Percentiles rank a stretch among this genome's conserved stretches.
phyloP scores from a whole-genome alignment of 116 monocot species.

The Trichopus zeylanicus region DNA sequence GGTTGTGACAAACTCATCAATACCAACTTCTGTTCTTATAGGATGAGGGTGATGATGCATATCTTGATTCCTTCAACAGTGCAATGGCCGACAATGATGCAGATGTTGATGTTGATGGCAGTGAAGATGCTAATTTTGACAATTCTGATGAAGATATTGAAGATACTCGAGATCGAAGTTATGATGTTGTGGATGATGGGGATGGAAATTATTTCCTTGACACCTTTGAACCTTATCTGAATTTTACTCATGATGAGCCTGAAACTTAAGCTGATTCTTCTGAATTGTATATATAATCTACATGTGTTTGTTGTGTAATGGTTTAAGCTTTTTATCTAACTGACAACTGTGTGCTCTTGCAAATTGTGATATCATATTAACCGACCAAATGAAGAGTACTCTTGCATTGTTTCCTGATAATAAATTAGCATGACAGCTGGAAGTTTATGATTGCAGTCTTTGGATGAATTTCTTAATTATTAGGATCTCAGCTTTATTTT shows the following conservation, averaged over 20 bases:
- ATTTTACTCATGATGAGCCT: background rate
- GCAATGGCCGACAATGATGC: background rate
- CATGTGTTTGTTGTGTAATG: no score
- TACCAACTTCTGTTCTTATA: constrained; percentile 7
- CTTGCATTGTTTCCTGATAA: no score
- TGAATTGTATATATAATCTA: background rate
- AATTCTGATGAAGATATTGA: constrained; percentile 1
- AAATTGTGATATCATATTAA: no score
- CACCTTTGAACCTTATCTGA: background rate
- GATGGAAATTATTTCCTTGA: background rate
- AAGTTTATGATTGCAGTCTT: no score
- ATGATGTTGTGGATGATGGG: background rate
- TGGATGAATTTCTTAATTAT: no score
- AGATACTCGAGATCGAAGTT: background rate
- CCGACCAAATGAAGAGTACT: no score
- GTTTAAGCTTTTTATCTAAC: no score
- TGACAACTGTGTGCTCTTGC: no score
- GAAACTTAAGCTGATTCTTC: background rate
- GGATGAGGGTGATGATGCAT: constrained; percentile 56
- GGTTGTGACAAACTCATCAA: background rate
- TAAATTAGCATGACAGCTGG: no score
- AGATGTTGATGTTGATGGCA: constrained; percentile 8
- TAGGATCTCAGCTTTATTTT: no score
- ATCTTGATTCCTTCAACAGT: constrained; percentile 32
- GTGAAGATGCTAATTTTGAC: constrained; percentile 10